Percentiles rank a stretch among this genome's conserved stretches.
Conservation (phyloP, 768 basidiomycete genomes). For the Lentinula guzmanii region DNA sequence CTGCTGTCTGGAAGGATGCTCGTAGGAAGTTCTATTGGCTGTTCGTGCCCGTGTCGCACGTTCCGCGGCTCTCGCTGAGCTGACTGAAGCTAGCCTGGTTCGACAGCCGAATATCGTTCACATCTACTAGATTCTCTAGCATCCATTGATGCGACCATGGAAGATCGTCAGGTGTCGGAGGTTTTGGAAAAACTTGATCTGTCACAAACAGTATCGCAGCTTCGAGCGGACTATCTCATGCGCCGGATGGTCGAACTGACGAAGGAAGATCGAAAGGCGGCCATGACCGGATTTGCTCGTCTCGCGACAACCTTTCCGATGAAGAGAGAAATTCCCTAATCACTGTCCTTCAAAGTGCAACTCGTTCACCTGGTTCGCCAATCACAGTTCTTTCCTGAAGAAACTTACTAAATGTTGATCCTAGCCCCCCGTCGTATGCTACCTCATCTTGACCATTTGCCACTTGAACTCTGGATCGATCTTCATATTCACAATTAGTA, state of each 20-base stretch:
- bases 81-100: constrained; percentile 70
- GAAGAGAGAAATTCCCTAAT: constrained; percentile 67
- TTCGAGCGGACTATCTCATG: constrained; percentile 66
- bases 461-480: neutral
- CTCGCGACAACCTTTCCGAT: constrained; percentile 65
- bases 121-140: constrained; percentile 61
- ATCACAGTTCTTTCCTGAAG: neutral
- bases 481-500: neutral
- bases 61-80: constrained; percentile 53
- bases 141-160: constrained; percentile 42
- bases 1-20: constrained; percentile 82
- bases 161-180: constrained; percentile 54
- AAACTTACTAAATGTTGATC: constrained; percentile 2
- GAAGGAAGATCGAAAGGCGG: constrained; percentile 72
- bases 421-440: constrained; percentile 35
- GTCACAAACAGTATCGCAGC: constrained; percentile 50
- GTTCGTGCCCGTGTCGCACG: constrained; percentile 77
- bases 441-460: neutral
- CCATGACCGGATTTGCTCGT: constrained; percentile 66
- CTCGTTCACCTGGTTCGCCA: constrained; percentile 49
- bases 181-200: constrained; percentile 70
- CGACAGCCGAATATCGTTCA: constrained; percentile 60
- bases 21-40: constrained; percentile 91
- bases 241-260: constrained; percentile 61
- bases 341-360: constrained; percentile 50